phyloP scores from a whole-genome alignment of 306 rosid genomes.

The Quercus robur region DNA sequence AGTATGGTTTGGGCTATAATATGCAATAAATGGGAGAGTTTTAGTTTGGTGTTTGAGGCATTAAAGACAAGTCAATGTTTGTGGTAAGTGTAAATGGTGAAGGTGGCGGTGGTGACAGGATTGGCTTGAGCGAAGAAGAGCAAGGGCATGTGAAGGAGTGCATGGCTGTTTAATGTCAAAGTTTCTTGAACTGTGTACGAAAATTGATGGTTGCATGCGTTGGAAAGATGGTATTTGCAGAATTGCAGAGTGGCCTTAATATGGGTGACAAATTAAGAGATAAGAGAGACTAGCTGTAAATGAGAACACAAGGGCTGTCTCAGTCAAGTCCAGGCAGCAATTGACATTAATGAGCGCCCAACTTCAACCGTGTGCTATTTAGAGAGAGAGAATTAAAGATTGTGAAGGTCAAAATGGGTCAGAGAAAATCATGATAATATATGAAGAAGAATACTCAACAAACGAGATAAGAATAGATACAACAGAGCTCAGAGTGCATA shows the following conservation, averaged over 20 bases:
- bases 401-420: slow-evolving; percentile 25
- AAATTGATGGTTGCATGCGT: slow-evolving; percentile 30
- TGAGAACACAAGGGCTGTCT: slow-evolving; percentile 30
- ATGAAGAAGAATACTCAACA: neutral
- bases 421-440: slow-evolving; percentile 13
- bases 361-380: slow-evolving; percentile 14
- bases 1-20: too few relatives aligned
- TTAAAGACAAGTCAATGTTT: neutral
- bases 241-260: slow-evolving; percentile 4
- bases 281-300: slow-evolving; percentile 7
- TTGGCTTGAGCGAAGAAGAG: neutral
- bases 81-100: slow-evolving; percentile 5
- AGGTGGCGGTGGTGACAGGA: slow-evolving; percentile 7
- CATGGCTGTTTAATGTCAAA: slow-evolving; percentile 11
- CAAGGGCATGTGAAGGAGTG: neutral
- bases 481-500: slow-evolving; percentile 13
- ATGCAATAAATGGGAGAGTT: neutral
- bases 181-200: slow-evolving; percentile 26
- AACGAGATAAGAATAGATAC: neutral
- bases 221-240: slow-evolving; percentile 22
- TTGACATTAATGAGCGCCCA: slow-evolving; percentile 30
- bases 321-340: slow-evolving; percentile 17
- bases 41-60: neutral
- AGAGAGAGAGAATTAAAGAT: neutral
- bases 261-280: slow-evolving; percentile 19